These are phyloP conservation scores for Blepharisma undulans DNA, from an alignment of 169 alveolate species.

Conservation along the genomic window DNA sequence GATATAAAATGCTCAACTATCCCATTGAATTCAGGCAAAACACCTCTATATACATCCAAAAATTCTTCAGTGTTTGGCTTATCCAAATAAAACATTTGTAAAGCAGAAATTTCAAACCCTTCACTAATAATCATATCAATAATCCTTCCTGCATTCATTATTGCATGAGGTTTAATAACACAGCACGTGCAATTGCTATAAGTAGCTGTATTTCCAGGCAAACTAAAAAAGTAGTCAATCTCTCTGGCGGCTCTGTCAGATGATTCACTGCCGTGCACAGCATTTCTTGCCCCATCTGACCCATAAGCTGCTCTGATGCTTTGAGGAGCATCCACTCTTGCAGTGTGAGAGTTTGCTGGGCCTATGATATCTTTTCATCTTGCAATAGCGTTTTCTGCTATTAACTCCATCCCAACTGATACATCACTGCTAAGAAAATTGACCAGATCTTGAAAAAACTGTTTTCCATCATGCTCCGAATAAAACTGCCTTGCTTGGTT, in stretches of 20 bases:
- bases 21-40: slow-evolving; percentile 78
- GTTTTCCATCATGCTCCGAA: slow-evolving; percentile 77
- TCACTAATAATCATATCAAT: slow-evolving; percentile 79
- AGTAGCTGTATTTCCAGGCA: slow-evolving; percentile 62
- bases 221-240: slow-evolving; percentile 73
- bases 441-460: slow-evolving; percentile 61
- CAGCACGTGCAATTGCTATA: slow-evolving; percentile 86
- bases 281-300: slow-evolving; percentile 76
- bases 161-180: slow-evolving; percentile 85
- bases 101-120: slow-evolving; percentile 88
- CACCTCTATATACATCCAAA: slow-evolving; percentile 89
- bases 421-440: slow-evolving; percentile 80
- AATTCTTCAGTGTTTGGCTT: slow-evolving; percentile 87
- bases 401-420: slow-evolving; percentile 82
- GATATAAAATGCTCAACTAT: slow-evolving; percentile 84
- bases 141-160: slow-evolving; percentile 82
- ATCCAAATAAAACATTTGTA: slow-evolving; percentile 83
- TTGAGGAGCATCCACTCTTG: slow-evolving; percentile 72
- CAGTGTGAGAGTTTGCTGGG: slow-evolving; percentile 71
- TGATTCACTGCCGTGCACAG: slow-evolving; percentile 83
- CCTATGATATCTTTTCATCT: slow-evolving; percentile 82
- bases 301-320: slow-evolving; percentile 82
- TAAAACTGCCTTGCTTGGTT: slow-evolving; percentile 76
- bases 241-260: slow-evolving; percentile 77
- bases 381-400: slow-evolving; percentile 76